phyloP scores from a whole-genome alignment of 2,329 filamentous ascomycete genomes.

The Fusarium sp. region DNA sequence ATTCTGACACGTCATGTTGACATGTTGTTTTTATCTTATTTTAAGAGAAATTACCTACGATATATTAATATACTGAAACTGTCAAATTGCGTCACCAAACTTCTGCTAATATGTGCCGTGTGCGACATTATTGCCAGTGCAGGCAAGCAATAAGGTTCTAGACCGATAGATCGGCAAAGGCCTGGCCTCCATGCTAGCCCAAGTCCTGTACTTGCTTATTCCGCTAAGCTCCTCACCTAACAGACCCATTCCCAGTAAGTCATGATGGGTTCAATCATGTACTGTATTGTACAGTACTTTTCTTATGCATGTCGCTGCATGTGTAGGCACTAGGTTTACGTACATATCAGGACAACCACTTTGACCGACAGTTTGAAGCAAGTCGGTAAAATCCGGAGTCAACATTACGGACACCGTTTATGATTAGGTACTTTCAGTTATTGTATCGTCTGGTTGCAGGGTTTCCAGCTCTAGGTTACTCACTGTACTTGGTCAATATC shows the following conservation, averaged over 20 bases:
- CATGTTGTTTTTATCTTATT: neutral
- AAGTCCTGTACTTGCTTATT: neutral
- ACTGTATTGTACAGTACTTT: neutral
- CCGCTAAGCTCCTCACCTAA: neutral
- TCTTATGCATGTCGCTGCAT: constrained; percentile 23
- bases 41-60: neutral
- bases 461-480: neutral
- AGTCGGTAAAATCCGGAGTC: neutral
- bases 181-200: neutral
- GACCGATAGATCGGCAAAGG: constrained; percentile 36
- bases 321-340: neutral
- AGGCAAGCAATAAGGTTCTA: constrained; percentile 17
- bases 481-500: neutral
- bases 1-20: neutral
- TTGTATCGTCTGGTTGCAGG: neutral
- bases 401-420: constrained; percentile 5
- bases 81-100: neutral
- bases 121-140: neutral
- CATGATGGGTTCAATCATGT: neutral
- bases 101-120: neutral
- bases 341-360: neutral
- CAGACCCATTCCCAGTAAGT: neutral
- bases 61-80: neutral
- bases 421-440: neutral
- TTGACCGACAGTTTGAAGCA: constrained; percentile 34